Evolutionary conservation across 2,329 filamentous ascomycete genomes (phyloP).

Genomic region (Botrytis pseudocinerea): DNA sequence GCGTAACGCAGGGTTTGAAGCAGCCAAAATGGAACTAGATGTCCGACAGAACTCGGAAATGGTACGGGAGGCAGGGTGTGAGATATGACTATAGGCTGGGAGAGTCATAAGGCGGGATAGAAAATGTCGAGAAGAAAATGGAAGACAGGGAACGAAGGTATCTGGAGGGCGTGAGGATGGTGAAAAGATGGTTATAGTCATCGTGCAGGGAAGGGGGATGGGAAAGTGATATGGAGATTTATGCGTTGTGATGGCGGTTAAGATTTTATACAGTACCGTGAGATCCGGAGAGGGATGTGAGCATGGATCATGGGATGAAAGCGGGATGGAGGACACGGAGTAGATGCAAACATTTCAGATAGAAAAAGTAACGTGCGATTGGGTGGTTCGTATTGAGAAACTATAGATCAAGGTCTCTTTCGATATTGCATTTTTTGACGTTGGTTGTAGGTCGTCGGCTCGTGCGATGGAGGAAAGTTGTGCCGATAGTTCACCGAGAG

Average conservation of each 20-base stretch:
- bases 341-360: background rate
- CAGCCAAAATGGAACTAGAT: background rate
- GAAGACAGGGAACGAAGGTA: background rate
- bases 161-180: background rate
- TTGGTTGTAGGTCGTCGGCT: background rate
- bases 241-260: background rate
- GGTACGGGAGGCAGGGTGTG: background rate
- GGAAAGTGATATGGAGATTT: background rate
- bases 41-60: background rate
- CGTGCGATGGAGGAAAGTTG: background rate
- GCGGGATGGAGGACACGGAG: background rate
- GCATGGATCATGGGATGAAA: background rate
- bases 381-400: background rate
- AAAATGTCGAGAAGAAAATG: background rate
- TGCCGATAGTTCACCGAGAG: background rate
- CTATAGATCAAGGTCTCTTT: background rate
- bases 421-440: background rate
- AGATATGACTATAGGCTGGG: background rate
- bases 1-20: background rate
- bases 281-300: background rate
- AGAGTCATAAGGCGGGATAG: background rate
- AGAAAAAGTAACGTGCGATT: background rate
- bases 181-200: background rate
- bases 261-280: background rate
- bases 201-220: slow-evolving; percentile 5